These are phyloP conservation scores for Cladosporium colombiae DNA, from an alignment of 2,329 filamentous ascomycete genomes.

Conservation along the genomic window DNA sequence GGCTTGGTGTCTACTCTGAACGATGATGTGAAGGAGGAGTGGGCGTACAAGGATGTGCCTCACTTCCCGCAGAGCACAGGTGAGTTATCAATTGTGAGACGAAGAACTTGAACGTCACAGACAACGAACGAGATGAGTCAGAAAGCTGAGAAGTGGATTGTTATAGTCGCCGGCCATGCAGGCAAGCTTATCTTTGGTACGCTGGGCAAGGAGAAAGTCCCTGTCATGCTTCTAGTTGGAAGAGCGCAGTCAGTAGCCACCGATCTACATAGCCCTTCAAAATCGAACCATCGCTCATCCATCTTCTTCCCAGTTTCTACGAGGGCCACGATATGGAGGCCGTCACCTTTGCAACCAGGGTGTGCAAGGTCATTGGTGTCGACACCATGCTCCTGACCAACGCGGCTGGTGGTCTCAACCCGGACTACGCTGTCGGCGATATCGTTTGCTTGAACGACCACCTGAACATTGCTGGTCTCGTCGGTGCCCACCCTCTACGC, in stretches of 20 bases:
- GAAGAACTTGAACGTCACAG: not conserved
- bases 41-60: slow-evolving; percentile 61
- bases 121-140: slow-evolving; percentile 18
- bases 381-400: slow-evolving; percentile 66
- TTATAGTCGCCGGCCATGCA: slow-evolving; percentile 58
- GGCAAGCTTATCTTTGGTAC: slow-evolving; percentile 66
- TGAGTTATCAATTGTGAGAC: slow-evolving; percentile 38
- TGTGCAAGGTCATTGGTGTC: slow-evolving; percentile 63
- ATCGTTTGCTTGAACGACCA: slow-evolving; percentile 68
- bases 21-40: slow-evolving; percentile 51
- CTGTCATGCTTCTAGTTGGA: slow-evolving; percentile 64
- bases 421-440: slow-evolving; percentile 64
- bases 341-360: slow-evolving; percentile 64
- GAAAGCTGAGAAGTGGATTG: slow-evolving; percentile 28
- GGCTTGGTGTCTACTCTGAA: slow-evolving; percentile 61
- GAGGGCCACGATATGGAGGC: slow-evolving; percentile 65
- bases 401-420: slow-evolving; percentile 65
- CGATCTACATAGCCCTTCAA: slow-evolving; percentile 22
- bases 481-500: slow-evolving; percentile 61
- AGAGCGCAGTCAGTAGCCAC: slow-evolving; percentile 59
- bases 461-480: slow-evolving; percentile 63
- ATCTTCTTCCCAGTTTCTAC: slow-evolving; percentile 56
- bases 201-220: slow-evolving; percentile 54
- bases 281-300: slow-evolving; percentile 14
- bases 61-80: slow-evolving; percentile 63